Evolutionary conservation across 169 alveolate species (phyloP).

Genomic region (Eimeria tenella): DNA sequence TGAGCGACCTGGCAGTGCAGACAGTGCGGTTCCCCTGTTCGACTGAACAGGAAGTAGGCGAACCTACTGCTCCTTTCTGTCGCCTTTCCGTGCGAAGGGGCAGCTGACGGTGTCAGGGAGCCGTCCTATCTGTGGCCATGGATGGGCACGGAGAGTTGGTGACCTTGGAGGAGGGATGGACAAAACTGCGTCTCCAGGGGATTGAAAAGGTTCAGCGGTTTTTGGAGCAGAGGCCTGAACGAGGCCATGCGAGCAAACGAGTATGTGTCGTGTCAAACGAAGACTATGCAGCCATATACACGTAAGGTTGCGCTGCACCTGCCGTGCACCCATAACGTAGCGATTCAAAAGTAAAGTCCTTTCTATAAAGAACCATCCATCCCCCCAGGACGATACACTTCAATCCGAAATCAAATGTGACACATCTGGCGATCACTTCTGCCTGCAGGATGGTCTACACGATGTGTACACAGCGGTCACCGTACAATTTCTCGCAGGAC

Average conservation of each 20-base stretch:
- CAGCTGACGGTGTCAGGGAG: not conserved
- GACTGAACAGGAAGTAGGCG: not conserved
- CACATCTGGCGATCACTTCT: not conserved
- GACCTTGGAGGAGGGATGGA: constrained; percentile 75
- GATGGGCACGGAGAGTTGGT: constrained; percentile 72
- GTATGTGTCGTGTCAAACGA: constrained; percentile 67
- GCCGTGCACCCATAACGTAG: not conserved
- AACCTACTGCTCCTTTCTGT: not conserved
- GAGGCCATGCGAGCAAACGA: constrained; percentile 49
- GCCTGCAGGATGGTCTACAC: constrained; percentile 83
- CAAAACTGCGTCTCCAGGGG: constrained; percentile 72
- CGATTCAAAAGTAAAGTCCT: not conserved
- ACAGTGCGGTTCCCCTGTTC: constrained; percentile 1
- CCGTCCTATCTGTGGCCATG: not conserved
- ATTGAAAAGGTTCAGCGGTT: constrained; percentile 73
- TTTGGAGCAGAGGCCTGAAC: constrained; percentile 70
- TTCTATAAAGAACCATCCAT: too few relatives aligned
- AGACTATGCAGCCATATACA: constrained; percentile 68
- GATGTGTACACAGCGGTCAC: constrained; percentile 86
- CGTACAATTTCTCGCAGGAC: constrained; percentile 85
- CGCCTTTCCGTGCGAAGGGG: not conserved
- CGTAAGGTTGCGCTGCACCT: constrained; percentile 37
- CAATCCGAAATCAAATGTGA: too few relatives aligned
- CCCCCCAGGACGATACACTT: too few relatives aligned
- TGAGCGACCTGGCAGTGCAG: constrained; percentile 18